These are phyloP conservation scores for Ichthyophthirius multifiliis DNA, from an alignment of 169 alveolate genomes.

Conservation along the genomic window DNA sequence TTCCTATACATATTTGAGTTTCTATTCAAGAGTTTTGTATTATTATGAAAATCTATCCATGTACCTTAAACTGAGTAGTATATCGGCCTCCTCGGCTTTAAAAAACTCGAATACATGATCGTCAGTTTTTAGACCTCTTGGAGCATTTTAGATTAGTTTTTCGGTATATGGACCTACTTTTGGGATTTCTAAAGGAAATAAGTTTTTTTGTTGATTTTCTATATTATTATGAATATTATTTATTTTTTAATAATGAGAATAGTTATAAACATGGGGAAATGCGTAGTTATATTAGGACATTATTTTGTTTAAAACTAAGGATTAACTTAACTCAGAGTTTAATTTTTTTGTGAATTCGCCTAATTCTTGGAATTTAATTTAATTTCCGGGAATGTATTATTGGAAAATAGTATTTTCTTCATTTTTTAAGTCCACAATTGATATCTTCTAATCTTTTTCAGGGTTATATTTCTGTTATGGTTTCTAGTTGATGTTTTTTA, in stretches of 20 bases:
- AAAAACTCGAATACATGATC: constrained; percentile 2
- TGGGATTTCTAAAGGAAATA: neutral
- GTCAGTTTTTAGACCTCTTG: neutral
- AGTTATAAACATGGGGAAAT: neutral
- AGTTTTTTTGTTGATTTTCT: neutral
- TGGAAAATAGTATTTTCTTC: too few relatives aligned
- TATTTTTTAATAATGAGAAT: neutral
- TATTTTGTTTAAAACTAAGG: too few relatives aligned
- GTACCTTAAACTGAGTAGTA: neutral
- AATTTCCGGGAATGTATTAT: too few relatives aligned
- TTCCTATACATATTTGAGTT: neutral
- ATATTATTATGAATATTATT: neutral
- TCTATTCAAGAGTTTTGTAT: neutral
- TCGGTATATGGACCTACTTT: neutral
- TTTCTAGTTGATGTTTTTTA: too few relatives aligned
- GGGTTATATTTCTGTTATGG: too few relatives aligned
- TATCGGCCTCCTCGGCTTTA: constrained; percentile 1
- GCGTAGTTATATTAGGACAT: neutral
- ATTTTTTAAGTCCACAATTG: too few relatives aligned
- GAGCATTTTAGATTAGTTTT: neutral
- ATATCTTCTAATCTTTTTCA: too few relatives aligned
- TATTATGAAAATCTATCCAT: neutral
- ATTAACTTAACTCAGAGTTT: too few relatives aligned
- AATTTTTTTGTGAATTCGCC: too few relatives aligned
- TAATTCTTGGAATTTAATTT: too few relatives aligned